Percentiles rank a stretch among this genome's conserved stretches.
Evolutionary conservation across 2,329 filamentous ascomycete genomes (phyloP).

Genomic region (Emergomyces orientalis): DNA sequence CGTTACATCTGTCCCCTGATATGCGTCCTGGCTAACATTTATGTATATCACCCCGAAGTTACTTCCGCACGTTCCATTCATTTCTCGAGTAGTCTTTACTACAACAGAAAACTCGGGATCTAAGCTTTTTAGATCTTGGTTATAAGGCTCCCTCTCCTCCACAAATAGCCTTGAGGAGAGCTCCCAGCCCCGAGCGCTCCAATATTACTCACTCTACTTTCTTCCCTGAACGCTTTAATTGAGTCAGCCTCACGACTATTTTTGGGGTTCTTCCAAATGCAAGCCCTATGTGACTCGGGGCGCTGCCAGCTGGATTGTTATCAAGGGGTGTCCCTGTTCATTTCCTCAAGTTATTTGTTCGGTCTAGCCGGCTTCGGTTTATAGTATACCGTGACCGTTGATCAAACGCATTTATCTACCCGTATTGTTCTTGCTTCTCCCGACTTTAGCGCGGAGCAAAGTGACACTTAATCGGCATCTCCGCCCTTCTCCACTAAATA

Average conservation of each 20-base stretch:
- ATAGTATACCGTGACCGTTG: conserved; percentile 2
- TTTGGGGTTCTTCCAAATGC: conserved; percentile 1
- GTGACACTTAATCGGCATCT: conserved; percentile 7
- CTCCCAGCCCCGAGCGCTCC: not conserved
- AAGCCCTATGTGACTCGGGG: conserved; percentile 6
- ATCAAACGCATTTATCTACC: conserved; percentile 1
- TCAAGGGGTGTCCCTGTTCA: conserved; percentile 3
- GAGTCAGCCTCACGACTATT: not conserved
- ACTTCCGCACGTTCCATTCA: conserved; percentile 4
- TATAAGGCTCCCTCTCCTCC: not conserved
- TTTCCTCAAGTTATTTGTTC: conserved; percentile 3
- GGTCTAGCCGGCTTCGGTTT: conserved; percentile 1
- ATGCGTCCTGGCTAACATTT: not conserved
- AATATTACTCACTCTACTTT: not conserved
- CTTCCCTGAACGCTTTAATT: not conserved
- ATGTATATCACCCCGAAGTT: not conserved
- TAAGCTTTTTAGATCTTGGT: not conserved
- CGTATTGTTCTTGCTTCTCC: not conserved
- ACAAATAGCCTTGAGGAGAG: not conserved
- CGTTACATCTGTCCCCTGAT: not conserved
- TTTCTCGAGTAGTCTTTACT: not conserved
- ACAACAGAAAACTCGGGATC: not conserved
- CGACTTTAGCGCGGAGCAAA: conserved; percentile 1
- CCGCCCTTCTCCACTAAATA: conserved; percentile 4
- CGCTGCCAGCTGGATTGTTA: not conserved